phyloP scores from a whole-genome alignment of 768 basidiomycete genomes.

The Tylopilus sp. region DNA sequence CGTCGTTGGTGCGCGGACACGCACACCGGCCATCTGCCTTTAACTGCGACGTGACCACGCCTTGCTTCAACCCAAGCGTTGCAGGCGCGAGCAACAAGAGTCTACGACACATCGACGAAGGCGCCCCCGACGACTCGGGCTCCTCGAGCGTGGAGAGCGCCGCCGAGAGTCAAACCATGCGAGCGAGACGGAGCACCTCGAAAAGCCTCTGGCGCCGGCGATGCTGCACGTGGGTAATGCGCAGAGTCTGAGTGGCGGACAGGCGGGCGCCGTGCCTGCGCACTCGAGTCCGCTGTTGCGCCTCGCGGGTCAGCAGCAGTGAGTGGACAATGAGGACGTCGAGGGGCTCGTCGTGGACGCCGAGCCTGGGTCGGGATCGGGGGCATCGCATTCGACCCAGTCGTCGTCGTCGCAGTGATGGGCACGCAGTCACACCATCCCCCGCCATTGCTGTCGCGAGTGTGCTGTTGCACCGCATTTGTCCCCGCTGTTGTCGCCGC shows the following conservation, averaged over 20 bases:
- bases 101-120: slow-evolving; percentile 67
- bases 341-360: background rate
- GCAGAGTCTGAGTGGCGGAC: slow-evolving; percentile 32
- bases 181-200: slow-evolving; percentile 35
- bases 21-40: no score
- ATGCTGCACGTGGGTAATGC: slow-evolving; percentile 27
- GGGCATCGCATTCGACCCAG: no score
- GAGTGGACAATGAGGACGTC: slow-evolving; percentile 49
- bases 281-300: slow-evolving; percentile 68
- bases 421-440: no score
- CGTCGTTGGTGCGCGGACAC: no score
- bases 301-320: slow-evolving; percentile 49
- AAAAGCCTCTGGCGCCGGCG: slow-evolving; percentile 18
- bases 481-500: no score
- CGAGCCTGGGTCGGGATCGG: background rate
- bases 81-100: slow-evolving; percentile 42
- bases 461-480: no score
- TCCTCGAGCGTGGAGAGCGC: slow-evolving; percentile 39
- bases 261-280: slow-evolving; percentile 27
- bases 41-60: no score
- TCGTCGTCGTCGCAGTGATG: no score
- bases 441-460: no score
- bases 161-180: slow-evolving; percentile 11
- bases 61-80: slow-evolving; percentile 42
- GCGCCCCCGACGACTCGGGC: slow-evolving; percentile 75